phyloP scores from a whole-genome alignment of 2,329 filamentous ascomycete species.

The Mycocentrospora acerina region DNA sequence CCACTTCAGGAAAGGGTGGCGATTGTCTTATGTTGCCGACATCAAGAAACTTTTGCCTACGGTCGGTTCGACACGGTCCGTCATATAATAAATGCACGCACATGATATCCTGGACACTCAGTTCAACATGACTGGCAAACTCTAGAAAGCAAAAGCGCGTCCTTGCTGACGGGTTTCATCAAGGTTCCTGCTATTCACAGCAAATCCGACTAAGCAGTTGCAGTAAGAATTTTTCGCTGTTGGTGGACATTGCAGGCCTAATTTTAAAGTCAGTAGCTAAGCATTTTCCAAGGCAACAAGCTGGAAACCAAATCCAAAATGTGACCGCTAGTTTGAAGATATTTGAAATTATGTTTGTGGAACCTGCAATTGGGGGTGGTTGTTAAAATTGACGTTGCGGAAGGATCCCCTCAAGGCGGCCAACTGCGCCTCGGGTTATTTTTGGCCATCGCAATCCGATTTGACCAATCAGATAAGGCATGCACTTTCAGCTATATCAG shows the following conservation, averaged over 20 bases:
- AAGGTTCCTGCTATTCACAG: too few species aligned
- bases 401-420: conserved; percentile 17
- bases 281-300: neutral
- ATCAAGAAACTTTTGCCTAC: too few species aligned
- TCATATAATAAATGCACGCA: too few species aligned
- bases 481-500: conserved; percentile 16
- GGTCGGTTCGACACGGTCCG: too few species aligned
- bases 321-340: conserved; percentile 15
- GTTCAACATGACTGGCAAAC: too few species aligned
- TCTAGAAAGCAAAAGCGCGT: too few species aligned
- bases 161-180: too few species aligned
- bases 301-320: conserved; percentile 11
- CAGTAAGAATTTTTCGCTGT: neutral
- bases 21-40: too few species aligned
- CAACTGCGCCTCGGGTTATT: conserved; percentile 3
- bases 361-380: conserved; percentile 14
- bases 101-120: too few species aligned
- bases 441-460: conserved; percentile 1
- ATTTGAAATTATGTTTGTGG: conserved; percentile 10
- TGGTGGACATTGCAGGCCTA: neutral
- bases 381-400: conserved; percentile 17
- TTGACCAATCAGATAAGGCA: conserved; percentile 10
- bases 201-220: too few species aligned
- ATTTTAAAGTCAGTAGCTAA: too few species aligned
- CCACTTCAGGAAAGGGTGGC: too few species aligned